Evolutionary conservation across 2,329 filamentous ascomycete species (phyloP).

Genomic region (Clarireedia homoeocarpa): DNA sequence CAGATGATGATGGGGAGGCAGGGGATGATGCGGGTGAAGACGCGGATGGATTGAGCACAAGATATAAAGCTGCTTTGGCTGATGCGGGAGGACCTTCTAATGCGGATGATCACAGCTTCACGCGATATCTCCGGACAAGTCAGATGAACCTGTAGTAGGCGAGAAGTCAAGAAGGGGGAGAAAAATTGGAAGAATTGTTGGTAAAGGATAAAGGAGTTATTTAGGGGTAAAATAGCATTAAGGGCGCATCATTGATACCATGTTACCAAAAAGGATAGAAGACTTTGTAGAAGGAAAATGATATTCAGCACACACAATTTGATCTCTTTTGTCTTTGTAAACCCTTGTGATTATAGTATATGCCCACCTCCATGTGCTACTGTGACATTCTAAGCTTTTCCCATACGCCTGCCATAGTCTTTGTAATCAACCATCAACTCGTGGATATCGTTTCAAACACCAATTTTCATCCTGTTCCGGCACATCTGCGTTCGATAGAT

Average conservation of each 20-base stretch:
- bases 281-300: not conserved
- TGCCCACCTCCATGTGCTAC: not conserved
- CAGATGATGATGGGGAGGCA: slow-evolving; percentile 49
- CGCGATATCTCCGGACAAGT: slow-evolving; percentile 28
- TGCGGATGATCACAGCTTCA: slow-evolving; percentile 29
- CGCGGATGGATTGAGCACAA: slow-evolving; percentile 59
- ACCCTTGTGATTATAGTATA: not conserved
- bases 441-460: too few species aligned
- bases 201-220: slow-evolving; percentile 2
- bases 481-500: too few species aligned
- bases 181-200: not conserved
- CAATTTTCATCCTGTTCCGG: too few species aligned
- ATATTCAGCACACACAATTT: slow-evolving; percentile 1
- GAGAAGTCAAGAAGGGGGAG: not conserved
- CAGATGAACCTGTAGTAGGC: slow-evolving; percentile 25
- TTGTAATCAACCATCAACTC: too few species aligned
- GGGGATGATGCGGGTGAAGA: slow-evolving; percentile 41
- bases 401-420: slow-evolving; percentile 8
- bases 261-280: not conserved
- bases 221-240: slow-evolving; percentile 23
- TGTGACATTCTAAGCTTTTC: slow-evolving; percentile 2
- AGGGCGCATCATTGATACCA: slow-evolving; percentile 21
- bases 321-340: not conserved
- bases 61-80: slow-evolving; percentile 70
- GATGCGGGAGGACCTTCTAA: slow-evolving; percentile 39